These are phyloP conservation scores for Seiridium cupressi DNA, from an alignment of 2,329 filamentous ascomycete species.

Conservation along the genomic window DNA sequence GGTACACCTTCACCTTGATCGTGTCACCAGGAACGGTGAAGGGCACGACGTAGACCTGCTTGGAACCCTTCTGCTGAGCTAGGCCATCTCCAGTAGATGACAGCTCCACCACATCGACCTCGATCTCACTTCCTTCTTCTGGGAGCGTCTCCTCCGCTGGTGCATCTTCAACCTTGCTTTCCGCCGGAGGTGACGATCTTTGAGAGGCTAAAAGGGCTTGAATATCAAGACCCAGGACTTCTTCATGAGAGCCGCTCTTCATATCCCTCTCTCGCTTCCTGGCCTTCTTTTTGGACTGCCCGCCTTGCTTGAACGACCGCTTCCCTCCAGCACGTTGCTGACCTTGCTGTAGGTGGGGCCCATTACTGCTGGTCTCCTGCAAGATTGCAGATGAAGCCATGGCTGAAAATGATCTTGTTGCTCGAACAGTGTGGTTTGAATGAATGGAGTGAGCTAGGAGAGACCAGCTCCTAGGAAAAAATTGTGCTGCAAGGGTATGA, in stretches of 20 bases:
- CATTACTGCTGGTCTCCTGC: background rate
- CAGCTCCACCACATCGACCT: constrained; percentile 77
- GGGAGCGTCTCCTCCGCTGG: constrained; percentile 45
- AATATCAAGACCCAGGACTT: constrained; percentile 65
- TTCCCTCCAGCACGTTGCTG: constrained; percentile 11
- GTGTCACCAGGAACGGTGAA: constrained; percentile 85
- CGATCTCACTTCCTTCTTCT: constrained; percentile 69
- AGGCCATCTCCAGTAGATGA: constrained; percentile 93
- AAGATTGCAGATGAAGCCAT: background rate
- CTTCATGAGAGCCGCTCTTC: constrained; percentile 62
- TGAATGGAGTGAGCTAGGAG: background rate
- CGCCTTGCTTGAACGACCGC: constrained; percentile 13
- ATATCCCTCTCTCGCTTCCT: constrained; percentile 60
- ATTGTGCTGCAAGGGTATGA: background rate
- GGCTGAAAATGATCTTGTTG: background rate
- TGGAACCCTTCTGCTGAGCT: constrained; percentile 64
- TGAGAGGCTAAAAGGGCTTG: constrained; percentile 49
- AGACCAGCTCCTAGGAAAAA: constrained; percentile 8
- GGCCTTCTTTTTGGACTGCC: constrained; percentile 22
- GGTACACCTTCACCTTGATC: constrained; percentile 75
- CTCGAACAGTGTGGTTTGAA: background rate
- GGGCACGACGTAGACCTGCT: constrained; percentile 79
- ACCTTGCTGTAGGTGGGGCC: background rate
- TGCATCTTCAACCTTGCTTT: constrained; percentile 23
- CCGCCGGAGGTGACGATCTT: constrained; percentile 19